Conservation (phyloP, 805 yeast genomes). For the Candida suzukii region DNA sequence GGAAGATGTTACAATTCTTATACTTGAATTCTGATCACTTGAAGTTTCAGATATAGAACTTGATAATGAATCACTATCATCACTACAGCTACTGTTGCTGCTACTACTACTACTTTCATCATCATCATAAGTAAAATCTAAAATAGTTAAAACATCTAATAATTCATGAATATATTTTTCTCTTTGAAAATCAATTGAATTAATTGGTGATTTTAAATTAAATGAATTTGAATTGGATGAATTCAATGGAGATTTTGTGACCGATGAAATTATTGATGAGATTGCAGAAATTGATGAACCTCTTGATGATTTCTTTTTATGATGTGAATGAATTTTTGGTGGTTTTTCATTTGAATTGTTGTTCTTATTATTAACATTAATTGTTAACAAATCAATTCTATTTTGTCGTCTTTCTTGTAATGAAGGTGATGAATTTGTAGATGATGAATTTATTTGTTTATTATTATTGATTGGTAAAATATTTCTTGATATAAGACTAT, state of each 20-base stretch:
- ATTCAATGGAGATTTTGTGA: slow-evolving; percentile 9
- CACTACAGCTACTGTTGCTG: neutral
- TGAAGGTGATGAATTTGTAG: neutral
- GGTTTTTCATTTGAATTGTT: no score
- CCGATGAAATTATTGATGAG: slow-evolving; percentile 27
- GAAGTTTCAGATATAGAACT: no score
- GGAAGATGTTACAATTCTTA: no score
- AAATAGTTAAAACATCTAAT: neutral
- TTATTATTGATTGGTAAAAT: neutral
- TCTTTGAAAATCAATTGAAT: slow-evolving; percentile 10
- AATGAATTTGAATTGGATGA: neutral
- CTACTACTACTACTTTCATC: neutral
- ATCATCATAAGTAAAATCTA: neutral
- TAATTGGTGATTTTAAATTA: slow-evolving; percentile 1
- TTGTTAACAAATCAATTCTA: neutral
- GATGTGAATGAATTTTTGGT: neutral
- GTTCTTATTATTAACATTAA: neutral
- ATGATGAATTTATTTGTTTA: slow-evolving; percentile 1
- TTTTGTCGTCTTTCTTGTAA: slow-evolving; percentile 1
- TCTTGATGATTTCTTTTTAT: slow-evolving; percentile 16
- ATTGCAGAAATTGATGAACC: slow-evolving; percentile 28
- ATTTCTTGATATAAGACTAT: slow-evolving; percentile 12
- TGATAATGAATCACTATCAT: no score
- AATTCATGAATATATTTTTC: slow-evolving; percentile 17
- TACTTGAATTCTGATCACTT: no score